Conservation (phyloP, 2,329 filamentous ascomycete species). For the Sclerotinia minor region DNA sequence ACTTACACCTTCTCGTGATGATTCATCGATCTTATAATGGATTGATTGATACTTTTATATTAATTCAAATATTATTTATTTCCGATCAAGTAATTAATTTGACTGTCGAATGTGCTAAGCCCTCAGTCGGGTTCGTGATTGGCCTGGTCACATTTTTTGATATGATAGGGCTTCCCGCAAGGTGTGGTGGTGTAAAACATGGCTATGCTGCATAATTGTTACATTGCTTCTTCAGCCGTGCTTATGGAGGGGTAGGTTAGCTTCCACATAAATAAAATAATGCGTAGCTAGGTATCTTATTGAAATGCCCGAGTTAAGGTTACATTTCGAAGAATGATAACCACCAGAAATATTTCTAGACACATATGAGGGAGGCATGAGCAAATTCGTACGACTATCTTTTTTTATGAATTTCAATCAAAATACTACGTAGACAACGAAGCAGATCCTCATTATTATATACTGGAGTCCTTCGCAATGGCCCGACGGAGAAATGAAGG, state of each 20-base stretch:
- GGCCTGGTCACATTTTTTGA: neutral
- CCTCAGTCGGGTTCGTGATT: neutral
- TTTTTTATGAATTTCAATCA: neutral
- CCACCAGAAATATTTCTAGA: neutral
- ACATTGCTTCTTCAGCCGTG: neutral
- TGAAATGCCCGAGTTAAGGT: neutral
- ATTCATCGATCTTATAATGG: constrained; percentile 36
- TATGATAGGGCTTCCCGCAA: neutral
- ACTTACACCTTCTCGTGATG: constrained; percentile 29
- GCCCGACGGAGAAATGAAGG: constrained; percentile 1
- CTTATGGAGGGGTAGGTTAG: constrained; percentile 12
- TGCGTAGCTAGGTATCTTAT: neutral
- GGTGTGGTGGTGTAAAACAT: neutral
- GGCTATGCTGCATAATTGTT: constrained; percentile 11
- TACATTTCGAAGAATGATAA: neutral
- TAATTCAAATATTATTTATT: neutral
- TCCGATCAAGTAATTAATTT: neutral
- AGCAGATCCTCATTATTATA: neutral
- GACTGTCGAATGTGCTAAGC: neutral
- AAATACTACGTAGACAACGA: constrained; percentile 11
- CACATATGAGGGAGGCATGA: neutral
- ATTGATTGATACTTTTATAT: constrained; percentile 7
- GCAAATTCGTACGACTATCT: constrained; percentile 2
- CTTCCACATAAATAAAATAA: neutral
- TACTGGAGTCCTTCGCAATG: neutral